Conservation (phyloP, 2,329 filamentous ascomycete species). For the Ophiostoma sp. region DNA sequence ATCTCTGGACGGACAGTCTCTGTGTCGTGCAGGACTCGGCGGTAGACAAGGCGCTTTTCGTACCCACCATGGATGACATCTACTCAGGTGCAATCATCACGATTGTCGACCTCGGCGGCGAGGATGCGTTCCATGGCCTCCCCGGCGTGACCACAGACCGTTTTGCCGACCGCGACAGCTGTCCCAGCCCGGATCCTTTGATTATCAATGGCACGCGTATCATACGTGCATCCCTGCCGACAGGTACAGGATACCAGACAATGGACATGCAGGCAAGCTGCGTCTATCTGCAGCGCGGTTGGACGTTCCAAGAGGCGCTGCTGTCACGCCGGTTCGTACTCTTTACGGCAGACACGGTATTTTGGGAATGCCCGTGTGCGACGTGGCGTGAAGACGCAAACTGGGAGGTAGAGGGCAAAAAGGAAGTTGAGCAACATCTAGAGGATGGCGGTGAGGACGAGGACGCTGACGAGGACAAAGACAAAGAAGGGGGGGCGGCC, state of each 20-base stretch:
- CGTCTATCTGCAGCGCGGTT: conserved; percentile 16
- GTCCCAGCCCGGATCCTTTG: background rate
- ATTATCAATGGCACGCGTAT: background rate
- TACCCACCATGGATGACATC: conserved; percentile 26
- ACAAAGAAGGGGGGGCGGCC: too few relatives aligned
- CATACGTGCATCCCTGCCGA: background rate
- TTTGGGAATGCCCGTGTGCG: conserved; percentile 16
- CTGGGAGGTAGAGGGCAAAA: conserved; percentile 5
- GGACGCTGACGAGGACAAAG: background rate
- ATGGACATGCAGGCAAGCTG: background rate
- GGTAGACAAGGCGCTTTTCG: conserved; percentile 14
- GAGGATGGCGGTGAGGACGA: background rate
- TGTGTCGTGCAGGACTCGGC: conserved; percentile 26
- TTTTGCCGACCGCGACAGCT: background rate
- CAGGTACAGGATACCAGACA: background rate
- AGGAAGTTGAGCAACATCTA: background rate
- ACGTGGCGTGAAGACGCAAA: conserved; percentile 19
- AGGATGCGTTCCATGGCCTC: conserved; percentile 9
- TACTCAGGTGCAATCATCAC: conserved; percentile 25
- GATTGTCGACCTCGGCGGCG: conserved; percentile 18
- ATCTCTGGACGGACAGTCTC: conserved; percentile 28
- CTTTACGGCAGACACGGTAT: conserved; percentile 12
- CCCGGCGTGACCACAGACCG: background rate
- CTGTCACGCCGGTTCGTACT: conserved; percentile 15
- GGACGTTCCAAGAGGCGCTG: conserved; percentile 22